These are phyloP conservation scores for Penicillium sp. DNA, from an alignment of 2,329 filamentous ascomycete species.

Conservation along the genomic window DNA sequence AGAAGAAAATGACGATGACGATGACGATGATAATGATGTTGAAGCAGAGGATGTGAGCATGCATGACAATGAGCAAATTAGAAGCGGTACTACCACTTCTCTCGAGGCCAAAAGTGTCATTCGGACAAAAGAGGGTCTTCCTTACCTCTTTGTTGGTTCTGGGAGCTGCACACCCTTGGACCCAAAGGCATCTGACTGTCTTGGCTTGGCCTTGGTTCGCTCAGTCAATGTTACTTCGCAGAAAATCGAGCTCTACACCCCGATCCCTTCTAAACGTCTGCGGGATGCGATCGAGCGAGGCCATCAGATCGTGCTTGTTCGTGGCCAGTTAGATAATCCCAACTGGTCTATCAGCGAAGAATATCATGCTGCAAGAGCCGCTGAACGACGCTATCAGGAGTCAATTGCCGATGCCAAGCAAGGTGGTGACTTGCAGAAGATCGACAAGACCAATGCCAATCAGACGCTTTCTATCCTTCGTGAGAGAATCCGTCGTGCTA, in stretches of 20 bases:
- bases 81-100: not conserved
- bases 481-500: slow-evolving; percentile 36
- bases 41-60: slow-evolving; percentile 20
- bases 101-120: slow-evolving; percentile 28
- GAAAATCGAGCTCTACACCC: slow-evolving; percentile 50
- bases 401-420: slow-evolving; percentile 23
- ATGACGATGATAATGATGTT: slow-evolving; percentile 1
- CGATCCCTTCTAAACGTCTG: slow-evolving; percentile 38
- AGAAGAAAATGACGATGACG: slow-evolving; percentile 1
- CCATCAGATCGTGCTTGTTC: slow-evolving; percentile 47
- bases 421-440: slow-evolving; percentile 4
- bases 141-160: slow-evolving; percentile 49
- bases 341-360: slow-evolving; percentile 48
- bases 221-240: slow-evolving; percentile 39
- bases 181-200: slow-evolving; percentile 46
- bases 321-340: slow-evolving; percentile 46
- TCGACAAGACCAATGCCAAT: slow-evolving; percentile 15
- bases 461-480: slow-evolving; percentile 28
- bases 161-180: slow-evolving; percentile 46
- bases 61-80: slow-evolving; percentile 12
- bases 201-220: slow-evolving; percentile 52
- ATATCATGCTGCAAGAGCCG: slow-evolving; percentile 39
- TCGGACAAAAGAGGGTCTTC: slow-evolving; percentile 48
- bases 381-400: slow-evolving; percentile 33
- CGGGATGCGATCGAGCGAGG: slow-evolving; percentile 33